These are phyloP conservation scores for Fusarium denticulatum DNA, from an alignment of 2,329 filamentous ascomycete genomes.

Conservation along the genomic window DNA sequence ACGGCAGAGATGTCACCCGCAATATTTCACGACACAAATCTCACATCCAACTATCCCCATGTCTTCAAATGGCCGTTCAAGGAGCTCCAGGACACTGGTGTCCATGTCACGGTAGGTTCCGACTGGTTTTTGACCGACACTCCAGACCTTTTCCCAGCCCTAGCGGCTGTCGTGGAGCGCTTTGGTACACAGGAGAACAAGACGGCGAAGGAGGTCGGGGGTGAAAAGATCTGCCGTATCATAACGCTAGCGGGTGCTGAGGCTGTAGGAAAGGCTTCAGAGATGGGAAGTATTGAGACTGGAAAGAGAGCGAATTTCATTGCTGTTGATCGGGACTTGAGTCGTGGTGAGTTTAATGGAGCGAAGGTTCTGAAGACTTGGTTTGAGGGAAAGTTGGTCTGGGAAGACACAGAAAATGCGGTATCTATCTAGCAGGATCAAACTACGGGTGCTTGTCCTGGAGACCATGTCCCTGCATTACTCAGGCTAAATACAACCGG, in stretches of 20 bases:
- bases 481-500: slow-evolving; percentile 4
- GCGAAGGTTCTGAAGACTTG: neutral
- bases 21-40: neutral
- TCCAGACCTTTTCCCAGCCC: neutral
- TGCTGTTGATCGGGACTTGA: neutral
- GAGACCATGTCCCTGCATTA: neutral
- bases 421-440: neutral
- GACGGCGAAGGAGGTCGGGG: neutral
- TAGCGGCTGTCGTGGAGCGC: neutral
- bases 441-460: neutral
- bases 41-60: neutral
- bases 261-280: neutral
- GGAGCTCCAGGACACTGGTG: neutral
- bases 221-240: neutral
- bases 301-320: neutral
- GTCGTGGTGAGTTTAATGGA: neutral
- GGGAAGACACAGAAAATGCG: neutral
- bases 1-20: neutral
- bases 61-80: neutral
- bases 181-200: neutral
- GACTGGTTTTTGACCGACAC: neutral
- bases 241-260: neutral
- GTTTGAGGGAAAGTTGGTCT: neutral
- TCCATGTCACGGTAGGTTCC: neutral
- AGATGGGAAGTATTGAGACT: neutral